Percentiles rank a stretch among this genome's conserved stretches.
phyloP scores from a whole-genome alignment of 2,329 filamentous ascomycete genomes.

The Amesomyces nigricolor region DNA sequence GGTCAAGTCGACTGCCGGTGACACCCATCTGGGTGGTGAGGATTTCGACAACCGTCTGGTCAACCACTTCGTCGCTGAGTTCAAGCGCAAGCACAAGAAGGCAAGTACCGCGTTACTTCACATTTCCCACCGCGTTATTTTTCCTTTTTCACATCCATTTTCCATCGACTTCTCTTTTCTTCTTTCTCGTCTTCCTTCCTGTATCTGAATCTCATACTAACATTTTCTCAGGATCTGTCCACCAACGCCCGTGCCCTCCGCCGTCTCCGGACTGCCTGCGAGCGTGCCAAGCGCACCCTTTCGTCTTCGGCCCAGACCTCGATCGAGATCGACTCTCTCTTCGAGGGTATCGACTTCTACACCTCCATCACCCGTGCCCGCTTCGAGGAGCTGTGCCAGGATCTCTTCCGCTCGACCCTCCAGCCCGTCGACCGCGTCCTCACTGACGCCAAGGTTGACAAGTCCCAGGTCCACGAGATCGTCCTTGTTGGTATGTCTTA shows the following conservation, averaged over 20 bases:
- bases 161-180: not conserved
- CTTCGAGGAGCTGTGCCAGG: slow-evolving; percentile 99
- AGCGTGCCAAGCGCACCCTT: slow-evolving; percentile 98
- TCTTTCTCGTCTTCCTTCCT: not conserved
- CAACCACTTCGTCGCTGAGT: slow-evolving; percentile 94
- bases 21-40: slow-evolving; percentile 96
- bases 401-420: slow-evolving; percentile 95
- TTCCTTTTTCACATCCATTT: not conserved
- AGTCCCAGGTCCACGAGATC: slow-evolving; percentile 96
- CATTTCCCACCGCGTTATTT: not conserved
- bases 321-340: slow-evolving; percentile 97
- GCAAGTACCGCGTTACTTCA: slow-evolving; percentile 55
- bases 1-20: slow-evolving; percentile 96
- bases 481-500: slow-evolving; percentile 69
- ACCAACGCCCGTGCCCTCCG: slow-evolving; percentile 90
- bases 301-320: slow-evolving; percentile 81
- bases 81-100: slow-evolving; percentile 89
- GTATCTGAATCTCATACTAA: slow-evolving; percentile 24
- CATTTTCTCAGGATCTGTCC: slow-evolving; percentile 53
- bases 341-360: slow-evolving; percentile 98
- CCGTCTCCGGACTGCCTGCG: slow-evolving; percentile 96
- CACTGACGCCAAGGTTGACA: slow-evolving; percentile 93
- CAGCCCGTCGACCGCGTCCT: slow-evolving; percentile 97
- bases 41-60: slow-evolving; percentile 98
- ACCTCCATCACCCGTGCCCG: slow-evolving; percentile 97